Percentiles rank a stretch among this genome's conserved stretches.
Evolutionary conservation across 108 stramenopile species (phyloP).

Genomic region (Conticribra weissflogii): DNA sequence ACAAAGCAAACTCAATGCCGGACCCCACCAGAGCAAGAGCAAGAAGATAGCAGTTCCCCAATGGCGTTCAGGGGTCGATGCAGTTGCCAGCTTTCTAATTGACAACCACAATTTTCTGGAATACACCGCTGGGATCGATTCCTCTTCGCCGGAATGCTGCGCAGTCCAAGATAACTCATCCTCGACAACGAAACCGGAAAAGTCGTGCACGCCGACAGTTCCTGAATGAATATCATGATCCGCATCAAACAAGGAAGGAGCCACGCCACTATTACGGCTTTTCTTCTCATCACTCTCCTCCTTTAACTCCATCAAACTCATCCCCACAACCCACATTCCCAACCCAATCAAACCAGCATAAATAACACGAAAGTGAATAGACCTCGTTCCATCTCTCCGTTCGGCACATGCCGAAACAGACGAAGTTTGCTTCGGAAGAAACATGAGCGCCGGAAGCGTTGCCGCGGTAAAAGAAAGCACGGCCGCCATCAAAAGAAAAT

Average conservation of each 20-base stretch:
- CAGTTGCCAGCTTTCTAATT: slow-evolving; percentile 12
- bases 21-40: slow-evolving; percentile 67
- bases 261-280: slow-evolving; percentile 12
- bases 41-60: slow-evolving; percentile 60
- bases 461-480: slow-evolving; percentile 66
- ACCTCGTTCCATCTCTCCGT: slow-evolving; percentile 63
- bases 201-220: slow-evolving; percentile 1
- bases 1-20: slow-evolving; percentile 55
- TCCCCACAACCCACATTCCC: slow-evolving; percentile 65
- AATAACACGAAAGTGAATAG: slow-evolving; percentile 68
- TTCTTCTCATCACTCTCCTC: slow-evolving; percentile 12
- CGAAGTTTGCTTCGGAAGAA: slow-evolving; percentile 56
- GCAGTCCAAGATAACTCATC: too few species aligned
- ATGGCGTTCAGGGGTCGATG: slow-evolving; percentile 38
- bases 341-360: slow-evolving; percentile 65
- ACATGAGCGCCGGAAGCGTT: slow-evolving; percentile 57
- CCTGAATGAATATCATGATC: background rate
- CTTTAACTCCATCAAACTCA: slow-evolving; percentile 46
- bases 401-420: slow-evolving; percentile 28
- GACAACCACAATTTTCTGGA: slow-evolving; percentile 1
- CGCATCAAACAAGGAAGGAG: background rate
- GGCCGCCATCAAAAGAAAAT: slow-evolving; percentile 84
- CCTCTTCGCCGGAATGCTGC: too few species aligned
- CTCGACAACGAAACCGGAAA: background rate
- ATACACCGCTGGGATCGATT: too few species aligned